Evolutionary conservation across 2,329 filamentous ascomycete species (phyloP).

Genomic region (Hypoxylon sp.): DNA sequence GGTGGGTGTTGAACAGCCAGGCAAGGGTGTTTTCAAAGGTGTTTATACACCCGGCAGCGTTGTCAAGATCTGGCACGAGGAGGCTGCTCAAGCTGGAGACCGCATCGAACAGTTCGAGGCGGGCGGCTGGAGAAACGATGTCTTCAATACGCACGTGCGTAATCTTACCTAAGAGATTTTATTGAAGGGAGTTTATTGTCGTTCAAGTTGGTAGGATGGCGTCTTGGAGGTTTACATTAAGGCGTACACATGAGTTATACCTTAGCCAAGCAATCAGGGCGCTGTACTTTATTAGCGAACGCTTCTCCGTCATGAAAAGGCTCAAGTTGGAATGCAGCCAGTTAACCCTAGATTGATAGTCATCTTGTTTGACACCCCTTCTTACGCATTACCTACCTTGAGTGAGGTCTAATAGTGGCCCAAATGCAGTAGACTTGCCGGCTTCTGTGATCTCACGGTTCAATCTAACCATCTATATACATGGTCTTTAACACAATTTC

Average conservation of each 20-base stretch:
- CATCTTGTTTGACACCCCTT: background rate
- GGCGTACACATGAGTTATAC: slow-evolving; percentile 13
- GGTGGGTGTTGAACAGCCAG: slow-evolving; percentile 73
- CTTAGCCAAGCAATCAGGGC: background rate
- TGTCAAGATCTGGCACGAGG: slow-evolving; percentile 89
- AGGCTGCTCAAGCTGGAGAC: slow-evolving; percentile 77
- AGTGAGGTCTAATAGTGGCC: background rate
- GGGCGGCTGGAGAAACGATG: slow-evolving; percentile 84
- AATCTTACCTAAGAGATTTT: slow-evolving; percentile 34
- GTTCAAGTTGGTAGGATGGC: slow-evolving; percentile 4
- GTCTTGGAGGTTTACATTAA: slow-evolving; percentile 10
- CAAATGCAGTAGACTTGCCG: background rate
- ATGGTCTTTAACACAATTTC: background rate
- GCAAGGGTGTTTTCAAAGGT: slow-evolving; percentile 77
- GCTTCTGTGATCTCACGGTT: background rate
- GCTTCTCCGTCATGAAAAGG: background rate
- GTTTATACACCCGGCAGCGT: slow-evolving; percentile 91
- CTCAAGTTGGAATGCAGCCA: slow-evolving; percentile 1
- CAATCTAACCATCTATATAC: background rate
- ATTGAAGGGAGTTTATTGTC: background rate
- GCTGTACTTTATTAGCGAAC: slow-evolving; percentile 1
- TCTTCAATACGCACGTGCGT: slow-evolving; percentile 70
- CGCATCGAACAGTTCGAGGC: slow-evolving; percentile 78
- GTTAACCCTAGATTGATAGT: slow-evolving; percentile 12
- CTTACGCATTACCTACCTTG: background rate